These are phyloP conservation scores for Eutrema japonicum DNA, from an alignment of 345 rosid species.

Conservation along the genomic window DNA sequence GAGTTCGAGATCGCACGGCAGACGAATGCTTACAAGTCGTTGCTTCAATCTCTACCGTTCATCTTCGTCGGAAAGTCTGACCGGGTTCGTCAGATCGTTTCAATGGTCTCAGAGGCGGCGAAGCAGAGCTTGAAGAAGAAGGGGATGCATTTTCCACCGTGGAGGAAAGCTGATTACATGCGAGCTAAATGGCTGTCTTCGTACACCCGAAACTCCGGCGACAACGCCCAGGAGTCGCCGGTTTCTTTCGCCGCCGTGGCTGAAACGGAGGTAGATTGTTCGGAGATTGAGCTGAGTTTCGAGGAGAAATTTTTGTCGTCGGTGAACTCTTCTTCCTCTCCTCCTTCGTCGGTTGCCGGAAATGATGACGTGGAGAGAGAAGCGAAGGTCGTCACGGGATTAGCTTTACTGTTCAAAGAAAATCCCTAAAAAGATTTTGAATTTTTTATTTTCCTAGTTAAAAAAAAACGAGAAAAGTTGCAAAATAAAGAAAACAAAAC, in stretches of 20 bases:
- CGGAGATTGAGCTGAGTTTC: slow-evolving; percentile 64
- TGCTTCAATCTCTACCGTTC: slow-evolving; percentile 74
- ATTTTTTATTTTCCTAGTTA: slow-evolving; percentile 22
- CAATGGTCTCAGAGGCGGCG: slow-evolving; percentile 83
- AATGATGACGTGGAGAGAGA: slow-evolving; percentile 51
- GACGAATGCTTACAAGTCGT: slow-evolving; percentile 63
- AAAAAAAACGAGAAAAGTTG: too few relatives aligned
- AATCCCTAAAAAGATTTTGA: slow-evolving; percentile 60
- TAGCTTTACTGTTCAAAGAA: slow-evolving; percentile 77
- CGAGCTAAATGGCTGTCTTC: slow-evolving; percentile 86
- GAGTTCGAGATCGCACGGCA: slow-evolving; percentile 93
- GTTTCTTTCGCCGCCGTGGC: slow-evolving; percentile 4
- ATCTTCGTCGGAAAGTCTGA: slow-evolving; percentile 84
- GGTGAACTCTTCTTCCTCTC: slow-evolving; percentile 18
- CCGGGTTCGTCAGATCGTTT: slow-evolving; percentile 70
- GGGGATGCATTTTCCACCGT: slow-evolving; percentile 88
- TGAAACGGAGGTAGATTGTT: slow-evolving; percentile 33
- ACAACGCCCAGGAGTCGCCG: slow-evolving; percentile 14
- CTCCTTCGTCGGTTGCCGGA: slow-evolving; percentile 5
- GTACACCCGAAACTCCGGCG: slow-evolving; percentile 46
- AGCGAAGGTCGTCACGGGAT: slow-evolving; percentile 65
- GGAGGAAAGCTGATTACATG: slow-evolving; percentile 89
- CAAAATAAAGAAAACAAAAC: too few relatives aligned
- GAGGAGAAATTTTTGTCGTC: slow-evolving; percentile 44
- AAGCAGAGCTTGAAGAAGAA: slow-evolving; percentile 87